Evolutionary conservation across 768 basidiomycete species (phyloP).

Genomic region (Hypholoma sublateritium): DNA sequence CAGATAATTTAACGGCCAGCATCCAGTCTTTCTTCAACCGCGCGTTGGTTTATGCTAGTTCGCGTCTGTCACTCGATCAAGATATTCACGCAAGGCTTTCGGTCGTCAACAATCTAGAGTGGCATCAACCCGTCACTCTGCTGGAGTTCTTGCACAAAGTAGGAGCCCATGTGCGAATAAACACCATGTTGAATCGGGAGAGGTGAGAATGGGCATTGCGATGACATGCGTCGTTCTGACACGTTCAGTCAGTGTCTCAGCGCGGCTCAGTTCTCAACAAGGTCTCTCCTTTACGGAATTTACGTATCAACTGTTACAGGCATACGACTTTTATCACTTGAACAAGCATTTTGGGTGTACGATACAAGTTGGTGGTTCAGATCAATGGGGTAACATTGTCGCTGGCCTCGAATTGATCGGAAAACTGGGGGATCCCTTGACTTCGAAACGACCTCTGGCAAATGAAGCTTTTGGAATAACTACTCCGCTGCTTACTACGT

Average conservation of each 20-base stretch:
- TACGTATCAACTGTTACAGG: conserved; percentile 95
- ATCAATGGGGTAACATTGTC: conserved; percentile 98
- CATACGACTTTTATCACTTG: conserved; percentile 89
- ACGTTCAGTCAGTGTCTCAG: conserved; percentile 61
- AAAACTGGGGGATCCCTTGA: conserved; percentile 34
- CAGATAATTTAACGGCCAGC: conserved; percentile 56
- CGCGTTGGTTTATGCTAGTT: conserved; percentile 59
- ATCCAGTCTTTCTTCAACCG: conserved; percentile 73
- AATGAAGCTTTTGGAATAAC: conserved; percentile 75
- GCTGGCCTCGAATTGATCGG: conserved; percentile 91
- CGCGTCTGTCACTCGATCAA: conserved; percentile 26
- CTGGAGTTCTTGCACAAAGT: conserved; percentile 83
- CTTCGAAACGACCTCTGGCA: conserved; percentile 19
- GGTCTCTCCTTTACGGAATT: conserved; percentile 99
- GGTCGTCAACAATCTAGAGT: conserved; percentile 58
- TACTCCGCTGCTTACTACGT: conserved; percentile 89
- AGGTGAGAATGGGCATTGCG: conserved; percentile 49
- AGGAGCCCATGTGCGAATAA: conserved; percentile 80
- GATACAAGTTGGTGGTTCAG: conserved; percentile 93
- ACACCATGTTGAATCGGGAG: conserved; percentile 87
- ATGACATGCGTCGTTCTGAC: not conserved
- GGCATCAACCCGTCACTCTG: conserved; percentile 73
- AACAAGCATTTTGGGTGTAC: conserved; percentile 64
- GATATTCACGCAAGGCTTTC: conserved; percentile 21
- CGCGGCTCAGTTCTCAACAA: conserved; percentile 72